Conservation (phyloP, 148 eudicot species). For the Rhododendron ovatum region DNA sequence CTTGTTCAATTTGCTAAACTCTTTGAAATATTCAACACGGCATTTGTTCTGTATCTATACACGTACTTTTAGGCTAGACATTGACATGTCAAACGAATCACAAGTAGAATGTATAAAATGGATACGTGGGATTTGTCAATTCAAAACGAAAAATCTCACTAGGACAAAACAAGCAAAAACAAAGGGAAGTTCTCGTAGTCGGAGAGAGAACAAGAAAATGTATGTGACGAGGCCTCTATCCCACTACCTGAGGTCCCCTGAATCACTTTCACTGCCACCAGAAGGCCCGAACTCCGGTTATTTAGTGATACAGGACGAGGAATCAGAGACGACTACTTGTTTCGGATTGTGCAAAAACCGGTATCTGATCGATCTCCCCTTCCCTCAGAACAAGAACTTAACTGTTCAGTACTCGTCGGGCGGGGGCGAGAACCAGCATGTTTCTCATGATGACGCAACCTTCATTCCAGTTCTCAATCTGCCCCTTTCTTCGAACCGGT, state of each 20-base stretch:
- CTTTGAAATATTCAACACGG: too few relatives aligned
- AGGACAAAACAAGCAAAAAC: too few relatives aligned
- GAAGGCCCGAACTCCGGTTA: slow-evolving; percentile 23
- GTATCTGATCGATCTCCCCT: slow-evolving; percentile 30
- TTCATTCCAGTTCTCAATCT: slow-evolving; percentile 49
- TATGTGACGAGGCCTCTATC: slow-evolving; percentile 54
- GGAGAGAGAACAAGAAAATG: slow-evolving; percentile 16
- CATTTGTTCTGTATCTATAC: too few relatives aligned
- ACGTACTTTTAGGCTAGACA: too few relatives aligned
- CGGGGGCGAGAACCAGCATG: background rate
- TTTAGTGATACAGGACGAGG: slow-evolving; percentile 47
- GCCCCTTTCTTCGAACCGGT: slow-evolving; percentile 38
- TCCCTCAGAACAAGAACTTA: slow-evolving; percentile 59
- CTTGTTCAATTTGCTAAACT: too few relatives aligned
- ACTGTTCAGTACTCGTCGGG: slow-evolving; percentile 18
- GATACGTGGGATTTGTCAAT: too few relatives aligned
- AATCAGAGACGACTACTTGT: slow-evolving; percentile 27
- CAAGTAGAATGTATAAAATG: too few relatives aligned
- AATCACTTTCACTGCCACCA: slow-evolving; percentile 20
- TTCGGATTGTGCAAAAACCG: slow-evolving; percentile 40
- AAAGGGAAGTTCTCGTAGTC: too few relatives aligned
- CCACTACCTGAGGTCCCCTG: slow-evolving; percentile 32
- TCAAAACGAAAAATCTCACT: too few relatives aligned
- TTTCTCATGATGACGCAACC: slow-evolving; percentile 17
- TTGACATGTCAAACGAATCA: too few relatives aligned